Conservation (phyloP, 1,139 yeast genomes). For the Candida glucosophila region DNA sequence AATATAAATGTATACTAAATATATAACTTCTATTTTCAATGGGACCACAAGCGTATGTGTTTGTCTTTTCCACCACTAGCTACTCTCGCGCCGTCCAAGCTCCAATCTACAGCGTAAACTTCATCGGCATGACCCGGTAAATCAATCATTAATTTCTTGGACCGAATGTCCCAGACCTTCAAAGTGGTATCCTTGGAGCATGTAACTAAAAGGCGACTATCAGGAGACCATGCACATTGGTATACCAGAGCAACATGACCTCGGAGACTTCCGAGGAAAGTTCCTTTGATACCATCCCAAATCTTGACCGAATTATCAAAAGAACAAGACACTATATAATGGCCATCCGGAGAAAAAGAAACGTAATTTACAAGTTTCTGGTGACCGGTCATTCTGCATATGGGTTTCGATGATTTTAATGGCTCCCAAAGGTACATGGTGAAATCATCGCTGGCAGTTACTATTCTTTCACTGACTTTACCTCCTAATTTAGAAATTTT, state of each 20-base stretch:
- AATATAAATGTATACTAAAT: conserved; percentile 1
- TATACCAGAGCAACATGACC: conserved; percentile 98
- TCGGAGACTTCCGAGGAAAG: conserved; percentile 79
- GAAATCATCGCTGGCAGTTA: conserved; percentile 94
- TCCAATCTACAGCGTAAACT: conserved; percentile 97
- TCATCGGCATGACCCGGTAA: conserved; percentile 95
- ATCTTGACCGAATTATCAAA: conserved; percentile 90
- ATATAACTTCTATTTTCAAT: conserved; percentile 64
- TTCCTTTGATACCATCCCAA: conserved; percentile 95
- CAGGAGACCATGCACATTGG: conserved; percentile 99
- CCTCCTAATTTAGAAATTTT: conserved; percentile 74
- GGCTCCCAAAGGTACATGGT: conserved; percentile 99
- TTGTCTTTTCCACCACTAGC: conserved; percentile 97
- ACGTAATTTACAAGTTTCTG: conserved; percentile 95
- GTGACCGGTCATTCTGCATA: conserved; percentile 94
- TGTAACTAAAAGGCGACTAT: conserved; percentile 81
- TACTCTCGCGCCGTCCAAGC: conserved; percentile 85
- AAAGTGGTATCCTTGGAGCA: conserved; percentile 95
- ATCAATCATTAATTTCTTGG: conserved; percentile 77
- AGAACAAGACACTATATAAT: conserved; percentile 84
- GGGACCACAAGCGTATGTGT: conserved; percentile 88
- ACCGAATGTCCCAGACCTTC: conserved; percentile 92
- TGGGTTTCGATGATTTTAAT: conserved; percentile 65
- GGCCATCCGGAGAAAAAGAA: conserved; percentile 91
- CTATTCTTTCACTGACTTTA: conserved; percentile 65